phyloP scores from a whole-genome alignment of 2,329 filamentous ascomycete genomes.

The Epichloe scottii region DNA sequence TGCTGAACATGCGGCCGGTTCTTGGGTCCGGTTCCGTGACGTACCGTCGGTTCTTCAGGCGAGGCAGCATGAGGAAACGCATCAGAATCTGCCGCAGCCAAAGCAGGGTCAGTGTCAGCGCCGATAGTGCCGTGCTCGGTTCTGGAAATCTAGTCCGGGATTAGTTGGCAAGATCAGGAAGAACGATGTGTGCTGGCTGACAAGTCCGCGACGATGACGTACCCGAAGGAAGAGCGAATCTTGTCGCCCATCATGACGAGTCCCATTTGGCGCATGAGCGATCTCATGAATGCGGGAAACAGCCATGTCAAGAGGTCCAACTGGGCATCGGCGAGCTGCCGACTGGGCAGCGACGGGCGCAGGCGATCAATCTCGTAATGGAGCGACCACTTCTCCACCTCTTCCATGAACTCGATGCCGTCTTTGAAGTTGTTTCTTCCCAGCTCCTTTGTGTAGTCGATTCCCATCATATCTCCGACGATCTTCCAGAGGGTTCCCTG shows the following conservation, averaged over 20 bases:
- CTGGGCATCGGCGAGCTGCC: constrained; percentile 43
- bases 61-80: constrained; percentile 47
- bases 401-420: constrained; percentile 38
- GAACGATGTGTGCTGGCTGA: no score
- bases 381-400: constrained; percentile 34
- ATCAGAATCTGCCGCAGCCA: constrained; percentile 40
- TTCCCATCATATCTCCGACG: constrained; percentile 59
- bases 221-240: constrained; percentile 54
- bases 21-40: constrained; percentile 37
- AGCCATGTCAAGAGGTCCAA: constrained; percentile 46
- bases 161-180: background rate
- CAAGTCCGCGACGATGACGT: constrained; percentile 13
- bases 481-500: constrained; percentile 59
- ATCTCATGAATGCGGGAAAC: constrained; percentile 33
- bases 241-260: constrained; percentile 51
- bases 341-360: constrained; percentile 37
- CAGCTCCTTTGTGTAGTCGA: constrained; percentile 34
- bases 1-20: constrained; percentile 37
- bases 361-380: constrained; percentile 48
- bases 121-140: constrained; percentile 23
- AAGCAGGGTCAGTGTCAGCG: constrained; percentile 35
- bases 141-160: constrained; percentile 27
- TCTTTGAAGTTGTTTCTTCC: constrained; percentile 29
- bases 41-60: constrained; percentile 27
- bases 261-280: constrained; percentile 36